Base-by-base conservation (phyloP, 2,329 filamentous ascomycete genomes). In the Alternaria longipes region DNA sequence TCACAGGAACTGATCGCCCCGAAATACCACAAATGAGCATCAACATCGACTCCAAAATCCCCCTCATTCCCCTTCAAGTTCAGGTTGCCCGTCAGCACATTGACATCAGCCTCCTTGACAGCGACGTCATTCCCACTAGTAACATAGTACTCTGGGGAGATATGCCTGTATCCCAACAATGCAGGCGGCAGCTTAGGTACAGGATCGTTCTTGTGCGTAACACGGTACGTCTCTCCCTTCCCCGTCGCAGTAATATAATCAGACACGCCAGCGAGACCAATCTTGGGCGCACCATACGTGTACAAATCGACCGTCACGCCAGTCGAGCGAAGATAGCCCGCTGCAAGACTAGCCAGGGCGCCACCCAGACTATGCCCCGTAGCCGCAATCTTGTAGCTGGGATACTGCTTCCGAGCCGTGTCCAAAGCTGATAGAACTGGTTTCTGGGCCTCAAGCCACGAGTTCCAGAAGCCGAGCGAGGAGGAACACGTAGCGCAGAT, bases 341-440 rank as follows among this genome's bases (percentile, higher is more conserved):
- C 86, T 0, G 83, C 89, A 5, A 92, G 74, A 7, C 85, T 87
- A 40, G 85, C 87, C 2, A 92, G 80, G 7, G 89, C 89, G 26
- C 82, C 90, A 49, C 90, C 90, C 4, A 92, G 85, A 9, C 87
- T 90, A 80, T 92, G 90, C 36, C 90, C 90, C 0, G 88, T 88
- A n/a, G 84, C 76, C 18, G 89, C 74, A 72, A 91, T 72, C 46
- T 75, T 75, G 80, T 84, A 90, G 49, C 61, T 64, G 1, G 88
- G 86, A 78, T 87, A 78, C 28, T 80, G 74, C 1, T 72, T 69
- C 41, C 72, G 74, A 3, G 86, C 86, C 1, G 74, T 60, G 20
- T 76, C 64, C 22, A 90, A 72, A 54, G 81, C 82, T 1, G 70
- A 65, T 7, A 84, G 65, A 16, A 85, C 82, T 5, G 71, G 67